These are phyloP conservation scores for maize (Zea mays) DNA, from an alignment of 176 grass and related monocot species.

Conservation along the genomic window DNA sequence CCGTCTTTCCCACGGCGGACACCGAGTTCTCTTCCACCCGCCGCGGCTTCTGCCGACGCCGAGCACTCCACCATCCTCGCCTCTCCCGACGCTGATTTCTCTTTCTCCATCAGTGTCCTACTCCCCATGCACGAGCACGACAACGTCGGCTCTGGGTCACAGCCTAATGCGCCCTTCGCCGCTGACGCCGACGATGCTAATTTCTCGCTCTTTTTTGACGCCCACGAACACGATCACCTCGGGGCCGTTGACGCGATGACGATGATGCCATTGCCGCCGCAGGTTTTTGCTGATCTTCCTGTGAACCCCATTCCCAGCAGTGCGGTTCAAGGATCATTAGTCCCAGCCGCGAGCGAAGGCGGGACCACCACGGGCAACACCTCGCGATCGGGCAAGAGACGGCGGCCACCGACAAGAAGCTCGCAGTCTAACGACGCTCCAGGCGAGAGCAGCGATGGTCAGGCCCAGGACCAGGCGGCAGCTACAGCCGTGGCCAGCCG, in stretches of 20 bases:
- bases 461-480: neutral
- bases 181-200: no score
- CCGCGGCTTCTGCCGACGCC: neutral
- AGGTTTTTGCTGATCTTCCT: neutral
- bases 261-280: neutral
- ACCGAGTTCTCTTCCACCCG: neutral
- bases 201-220: neutral
- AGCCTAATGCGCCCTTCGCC: neutral
- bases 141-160: neutral
- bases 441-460: no score
- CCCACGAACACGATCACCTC: neutral
- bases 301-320: neutral
- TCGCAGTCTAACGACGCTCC: constrained; percentile 14
- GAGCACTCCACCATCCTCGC: neutral
- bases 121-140: constrained; percentile 32
- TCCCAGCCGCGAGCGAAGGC: neutral
- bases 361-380: neutral
- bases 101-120: constrained; percentile 5
- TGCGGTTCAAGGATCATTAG: neutral
- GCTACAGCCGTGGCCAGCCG: constrained; percentile 17
- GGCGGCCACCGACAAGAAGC: neutral
- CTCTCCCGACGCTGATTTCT: neutral
- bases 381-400: neutral
- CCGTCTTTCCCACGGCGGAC: constrained; percentile 28
- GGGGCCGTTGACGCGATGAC: neutral